These are phyloP conservation scores for Melaleuca quinquenervia DNA, from an alignment of 345 rosid species.

Conservation along the genomic window DNA sequence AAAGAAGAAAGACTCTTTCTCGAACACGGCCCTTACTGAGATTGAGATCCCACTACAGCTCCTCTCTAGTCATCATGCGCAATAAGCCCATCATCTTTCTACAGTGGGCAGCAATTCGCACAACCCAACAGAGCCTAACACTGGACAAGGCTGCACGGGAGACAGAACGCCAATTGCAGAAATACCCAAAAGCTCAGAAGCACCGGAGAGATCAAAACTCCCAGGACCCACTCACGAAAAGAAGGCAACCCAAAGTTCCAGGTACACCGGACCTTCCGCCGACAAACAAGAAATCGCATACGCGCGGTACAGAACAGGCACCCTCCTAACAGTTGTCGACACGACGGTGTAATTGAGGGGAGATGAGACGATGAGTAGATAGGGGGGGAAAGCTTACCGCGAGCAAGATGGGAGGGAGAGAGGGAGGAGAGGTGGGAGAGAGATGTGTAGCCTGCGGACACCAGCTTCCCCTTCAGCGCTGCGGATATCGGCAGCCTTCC, in stretches of 20 bases:
- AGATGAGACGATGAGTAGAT: too few species aligned
- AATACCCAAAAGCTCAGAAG: not conserved
- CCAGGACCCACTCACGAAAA: not conserved
- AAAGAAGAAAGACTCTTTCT: not conserved
- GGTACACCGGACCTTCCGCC: not conserved
- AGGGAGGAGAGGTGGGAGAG: conserved; percentile 43
- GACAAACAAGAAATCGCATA: not conserved
- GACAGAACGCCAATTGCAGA: not conserved
- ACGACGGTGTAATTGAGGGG: not conserved
- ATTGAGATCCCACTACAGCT: not conserved
- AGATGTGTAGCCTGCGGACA: conserved; percentile 54
- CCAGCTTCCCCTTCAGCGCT: conserved; percentile 55
- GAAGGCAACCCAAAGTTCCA: not conserved
- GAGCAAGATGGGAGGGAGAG: conserved; percentile 46
- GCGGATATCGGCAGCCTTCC: conserved; percentile 55
- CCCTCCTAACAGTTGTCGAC: not conserved
- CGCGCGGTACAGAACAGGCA: not conserved
- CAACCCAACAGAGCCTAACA: not conserved
- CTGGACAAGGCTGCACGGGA: not conserved
- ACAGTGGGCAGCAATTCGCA: not conserved
- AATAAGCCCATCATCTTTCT: not conserved
- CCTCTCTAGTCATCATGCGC: not conserved
- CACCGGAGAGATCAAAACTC: not conserved
- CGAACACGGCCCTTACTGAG: not conserved
- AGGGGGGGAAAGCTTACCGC: conserved; percentile 22